phyloP scores from a whole-genome alignment of 2,329 filamentous ascomycete species.

The Scolecobasidium constrictum region DNA sequence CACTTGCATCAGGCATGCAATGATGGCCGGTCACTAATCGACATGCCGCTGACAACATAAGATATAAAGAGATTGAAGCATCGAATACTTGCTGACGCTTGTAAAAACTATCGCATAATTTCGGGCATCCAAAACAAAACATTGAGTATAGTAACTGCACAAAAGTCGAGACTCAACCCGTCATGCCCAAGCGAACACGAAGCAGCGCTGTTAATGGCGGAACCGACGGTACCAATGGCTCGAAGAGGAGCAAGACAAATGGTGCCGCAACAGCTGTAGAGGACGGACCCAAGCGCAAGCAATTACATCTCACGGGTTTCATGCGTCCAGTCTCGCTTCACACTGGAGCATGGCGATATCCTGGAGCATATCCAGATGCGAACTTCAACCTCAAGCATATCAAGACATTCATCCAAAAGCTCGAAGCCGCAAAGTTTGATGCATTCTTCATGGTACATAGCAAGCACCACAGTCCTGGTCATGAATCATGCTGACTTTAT shows the following conservation, averaged over 20 bases:
- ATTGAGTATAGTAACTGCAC: too few relatives aligned
- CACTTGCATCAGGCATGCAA: too few relatives aligned
- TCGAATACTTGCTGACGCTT: too few relatives aligned
- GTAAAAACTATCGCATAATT: too few relatives aligned
- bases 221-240: not conserved
- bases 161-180: too few relatives aligned
- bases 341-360: conserved; percentile 47
- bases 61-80: too few relatives aligned
- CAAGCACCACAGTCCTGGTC: too few relatives aligned
- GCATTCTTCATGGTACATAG: conserved; percentile 50
- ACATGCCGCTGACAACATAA: too few relatives aligned
- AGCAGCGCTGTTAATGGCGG: not conserved
- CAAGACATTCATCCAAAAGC: conserved; percentile 41
- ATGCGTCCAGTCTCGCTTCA: conserved; percentile 48
- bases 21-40: too few relatives aligned
- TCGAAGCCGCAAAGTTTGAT: conserved; percentile 44
- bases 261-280: not conserved
- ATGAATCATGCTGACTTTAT: too few relatives aligned
- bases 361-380: conserved; percentile 42
- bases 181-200: conserved; percentile 4
- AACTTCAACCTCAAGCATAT: conserved; percentile 48
- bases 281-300: conserved; percentile 10
- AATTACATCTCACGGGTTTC: conserved; percentile 46
- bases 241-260: conserved; percentile 5
- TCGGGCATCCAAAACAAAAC: too few relatives aligned